These are phyloP conservation scores for Dorcoceras hygrometricum DNA, from an alignment of 257 asterid genomes.

Conservation along the genomic window DNA sequence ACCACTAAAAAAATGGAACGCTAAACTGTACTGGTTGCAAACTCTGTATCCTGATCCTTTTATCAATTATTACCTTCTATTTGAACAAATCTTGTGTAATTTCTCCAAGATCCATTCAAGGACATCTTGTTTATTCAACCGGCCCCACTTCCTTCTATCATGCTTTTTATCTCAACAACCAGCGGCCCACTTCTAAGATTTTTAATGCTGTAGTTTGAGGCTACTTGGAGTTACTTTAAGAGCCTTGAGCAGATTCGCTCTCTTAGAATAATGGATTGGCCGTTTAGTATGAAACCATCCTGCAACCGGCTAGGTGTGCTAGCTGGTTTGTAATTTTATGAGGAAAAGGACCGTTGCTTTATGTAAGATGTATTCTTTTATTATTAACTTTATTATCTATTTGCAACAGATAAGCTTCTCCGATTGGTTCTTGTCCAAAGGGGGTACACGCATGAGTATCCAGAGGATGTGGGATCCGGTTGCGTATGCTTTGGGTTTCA, in stretches of 20 bases:
- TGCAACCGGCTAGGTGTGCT: not conserved
- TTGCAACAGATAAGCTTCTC: slow-evolving; percentile 86
- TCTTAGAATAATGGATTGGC: not conserved
- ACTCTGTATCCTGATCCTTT: not conserved
- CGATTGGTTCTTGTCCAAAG: slow-evolving; percentile 94
- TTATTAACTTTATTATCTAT: slow-evolving; percentile 17
- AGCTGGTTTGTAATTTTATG: slow-evolving; percentile 19
- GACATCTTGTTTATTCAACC: slow-evolving; percentile 4
- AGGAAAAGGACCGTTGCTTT: not conserved
- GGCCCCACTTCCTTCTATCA: not conserved
- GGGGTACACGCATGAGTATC: slow-evolving; percentile 90
- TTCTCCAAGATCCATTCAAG: slow-evolving; percentile 9
- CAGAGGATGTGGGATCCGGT: slow-evolving; percentile 99
- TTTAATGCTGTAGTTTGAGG: not conserved
- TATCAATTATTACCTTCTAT: slow-evolving; percentile 2
- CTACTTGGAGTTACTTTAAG: not conserved
- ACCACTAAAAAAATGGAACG: not conserved
- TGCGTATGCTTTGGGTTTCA: slow-evolving; percentile 98
- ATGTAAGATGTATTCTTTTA: slow-evolving; percentile 19
- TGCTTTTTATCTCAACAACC: slow-evolving; percentile 11
- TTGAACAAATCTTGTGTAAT: slow-evolving; percentile 10
- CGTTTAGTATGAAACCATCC: slow-evolving; percentile 15
- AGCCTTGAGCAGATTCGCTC: not conserved
- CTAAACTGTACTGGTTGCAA: not conserved
- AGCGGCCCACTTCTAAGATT: not conserved